Evolutionary conservation across 1,139 yeast species (phyloP), one percentile per base, ranked within the genome.

Genomic region (Debaryomyces subglobosus): DNA sequence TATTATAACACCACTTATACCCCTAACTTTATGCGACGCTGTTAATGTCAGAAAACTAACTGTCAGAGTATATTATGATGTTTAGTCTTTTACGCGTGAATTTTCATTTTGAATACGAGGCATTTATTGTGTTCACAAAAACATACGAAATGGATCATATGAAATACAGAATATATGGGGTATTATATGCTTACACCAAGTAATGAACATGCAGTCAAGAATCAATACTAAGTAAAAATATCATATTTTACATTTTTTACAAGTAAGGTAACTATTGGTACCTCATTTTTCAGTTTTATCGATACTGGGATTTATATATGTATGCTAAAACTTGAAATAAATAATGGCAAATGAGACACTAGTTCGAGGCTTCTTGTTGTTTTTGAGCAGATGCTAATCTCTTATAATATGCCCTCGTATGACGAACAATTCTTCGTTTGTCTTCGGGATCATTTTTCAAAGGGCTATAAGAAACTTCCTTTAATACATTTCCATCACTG

Each of bases 341-440:
- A 35, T 16, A 30, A 13, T 30, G 20, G n/a, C 7, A 27, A 15
- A 24, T 13, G 30, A 12, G 29, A 24, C 10, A 5, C 35, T 34
- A 21, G 43, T 35, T 39, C 25, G 35, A 29, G 34, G 32, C 44
- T 16, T 47, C 27, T 38, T 50, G 51, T 39, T 47, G 47, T 32
- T 50, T 47, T 42, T 49, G 52, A 12, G 52, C 50, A 33, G 37
- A 36, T 30, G 57, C 55, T 21, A 57, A 48, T 52, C 67, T 68
- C 58, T 67, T 72, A 51, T 67, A 69, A 48, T 73, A 72, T 3
- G 77, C 71, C 49, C 80, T 53, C 3, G 79, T 74, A 51, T 72
- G 78, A 46, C 79, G 59, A 51, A 63, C 54, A 9, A 64, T 53
- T 49, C 66, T 61, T 27, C 69, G 54, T 0, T 65, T 69, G 44